These are phyloP conservation scores for Fusarium sp. DNA, from an alignment of 2,329 filamentous ascomycete species.

Conservation along the genomic window DNA sequence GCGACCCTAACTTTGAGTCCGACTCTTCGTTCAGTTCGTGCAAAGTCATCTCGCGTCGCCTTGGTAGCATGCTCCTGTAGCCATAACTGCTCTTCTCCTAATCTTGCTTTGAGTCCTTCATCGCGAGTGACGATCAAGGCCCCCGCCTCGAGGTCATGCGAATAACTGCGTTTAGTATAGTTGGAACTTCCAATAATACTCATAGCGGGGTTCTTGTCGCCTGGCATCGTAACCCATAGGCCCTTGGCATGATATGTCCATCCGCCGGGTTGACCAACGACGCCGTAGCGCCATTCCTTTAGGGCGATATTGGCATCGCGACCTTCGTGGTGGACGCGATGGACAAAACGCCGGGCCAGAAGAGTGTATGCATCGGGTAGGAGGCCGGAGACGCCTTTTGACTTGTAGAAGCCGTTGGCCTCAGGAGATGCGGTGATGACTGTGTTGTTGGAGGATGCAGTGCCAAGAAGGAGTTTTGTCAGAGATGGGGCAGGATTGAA, in stretches of 20 bases:
- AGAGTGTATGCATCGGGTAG: constrained; percentile 93
- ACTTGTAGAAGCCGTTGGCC: constrained; percentile 95
- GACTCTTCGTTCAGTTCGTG: constrained; percentile 84
- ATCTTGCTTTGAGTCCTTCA: constrained; percentile 73
- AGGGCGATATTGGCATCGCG: constrained; percentile 73
- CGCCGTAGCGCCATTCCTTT: constrained; percentile 89
- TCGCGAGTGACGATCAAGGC: constrained; percentile 87
- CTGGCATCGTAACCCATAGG: constrained; percentile 84
- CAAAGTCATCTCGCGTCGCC: constrained; percentile 82
- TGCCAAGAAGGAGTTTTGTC: constrained; percentile 81
- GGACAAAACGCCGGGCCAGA: constrained; percentile 84
- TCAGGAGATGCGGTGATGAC: constrained; percentile 93
- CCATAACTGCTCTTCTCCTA: constrained; percentile 86
- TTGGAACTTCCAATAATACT: constrained; percentile 93
- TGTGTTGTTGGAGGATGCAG: constrained; percentile 76
- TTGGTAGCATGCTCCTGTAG: constrained; percentile 78
- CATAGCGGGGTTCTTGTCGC: constrained; percentile 75
- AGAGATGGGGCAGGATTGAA: constrained; percentile 95
- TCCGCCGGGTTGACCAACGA: constrained; percentile 81
- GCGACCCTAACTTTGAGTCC: constrained; percentile 86
- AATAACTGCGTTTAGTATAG: constrained; percentile 94
- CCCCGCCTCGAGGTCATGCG: constrained; percentile 90
- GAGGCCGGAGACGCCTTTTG: constrained; percentile 88
- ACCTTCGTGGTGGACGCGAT: constrained; percentile 62
- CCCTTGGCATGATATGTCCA: constrained; percentile 99